Conservation (phyloP, 257 asterid species). For the Solanum virginianum region DNA sequence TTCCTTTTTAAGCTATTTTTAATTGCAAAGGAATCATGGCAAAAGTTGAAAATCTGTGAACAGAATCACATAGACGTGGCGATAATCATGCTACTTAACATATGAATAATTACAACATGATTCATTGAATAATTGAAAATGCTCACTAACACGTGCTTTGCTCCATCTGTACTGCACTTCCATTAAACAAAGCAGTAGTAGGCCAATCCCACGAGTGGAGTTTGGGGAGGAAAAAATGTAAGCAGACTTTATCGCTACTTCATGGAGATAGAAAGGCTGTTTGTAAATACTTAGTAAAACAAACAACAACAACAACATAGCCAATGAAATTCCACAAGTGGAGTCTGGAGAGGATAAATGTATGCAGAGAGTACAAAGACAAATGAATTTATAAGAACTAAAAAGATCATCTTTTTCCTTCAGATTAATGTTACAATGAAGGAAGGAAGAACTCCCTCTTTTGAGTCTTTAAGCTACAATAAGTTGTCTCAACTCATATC, state of each 20-base stretch:
- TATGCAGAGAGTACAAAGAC: neutral
- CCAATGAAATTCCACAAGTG: too few species aligned
- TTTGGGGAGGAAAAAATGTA: rapidly evolving
- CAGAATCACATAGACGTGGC: neutral
- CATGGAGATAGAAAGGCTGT: neutral
- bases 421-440: conserved; percentile 23
- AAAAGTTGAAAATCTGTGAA: neutral
- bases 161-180: neutral
- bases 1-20: neutral
- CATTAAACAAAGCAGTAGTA: neutral
- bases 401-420: conserved; percentile 6
- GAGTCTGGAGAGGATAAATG: too few species aligned
- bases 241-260: neutral
- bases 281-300: neutral
- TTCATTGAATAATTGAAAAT: neutral
- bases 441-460: neutral
- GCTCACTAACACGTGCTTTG: conserved; percentile 1
- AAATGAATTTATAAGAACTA: neutral
- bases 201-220: too few species aligned
- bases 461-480: neutral
- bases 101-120: neutral
- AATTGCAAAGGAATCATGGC: conserved; percentile 1
- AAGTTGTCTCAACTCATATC: neutral
- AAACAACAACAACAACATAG: too few species aligned
- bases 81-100: conserved; percentile 1